phyloP scores from a whole-genome alignment of 2,329 filamentous ascomycete species.

The Huntiella decipiens region DNA sequence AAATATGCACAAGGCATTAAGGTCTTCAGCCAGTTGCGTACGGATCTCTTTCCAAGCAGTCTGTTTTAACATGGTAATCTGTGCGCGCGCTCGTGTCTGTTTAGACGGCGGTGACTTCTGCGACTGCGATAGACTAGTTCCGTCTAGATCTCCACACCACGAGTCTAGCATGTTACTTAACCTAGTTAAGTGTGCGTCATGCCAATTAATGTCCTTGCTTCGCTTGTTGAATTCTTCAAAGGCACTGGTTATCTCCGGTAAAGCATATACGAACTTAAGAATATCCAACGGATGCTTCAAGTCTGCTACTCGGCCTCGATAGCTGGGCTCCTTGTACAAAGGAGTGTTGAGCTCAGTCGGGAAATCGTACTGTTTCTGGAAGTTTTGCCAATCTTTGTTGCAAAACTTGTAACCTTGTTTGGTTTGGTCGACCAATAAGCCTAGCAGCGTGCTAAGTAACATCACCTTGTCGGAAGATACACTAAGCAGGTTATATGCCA shows the following conservation, averaged over 20 bases:
- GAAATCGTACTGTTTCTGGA: conserved; percentile 16
- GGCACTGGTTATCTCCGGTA: conserved; percentile 22
- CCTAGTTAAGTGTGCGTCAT: conserved; percentile 21
- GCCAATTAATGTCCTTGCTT: conserved; percentile 14
- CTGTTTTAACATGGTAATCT: background rate
- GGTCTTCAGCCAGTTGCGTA: background rate
- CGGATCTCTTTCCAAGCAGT: conserved; percentile 2
- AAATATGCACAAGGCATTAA: background rate
- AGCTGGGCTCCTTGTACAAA: conserved; percentile 18
- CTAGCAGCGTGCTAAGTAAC: conserved; percentile 31
- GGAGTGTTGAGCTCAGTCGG: conserved; percentile 19
- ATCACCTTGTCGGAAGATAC: conserved; percentile 27
- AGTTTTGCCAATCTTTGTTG: conserved; percentile 20
- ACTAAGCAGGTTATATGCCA: conserved; percentile 39
- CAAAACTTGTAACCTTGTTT: conserved; percentile 36
- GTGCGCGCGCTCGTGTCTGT: background rate
- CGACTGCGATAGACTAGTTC: no score
- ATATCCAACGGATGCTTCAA: conserved; percentile 39
- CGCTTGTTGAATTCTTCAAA: conserved; percentile 15
- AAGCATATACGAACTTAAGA: conserved; percentile 36
- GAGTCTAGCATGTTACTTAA: conserved; percentile 20
- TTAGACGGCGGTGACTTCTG: background rate
- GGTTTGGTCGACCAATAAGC: conserved; percentile 35
- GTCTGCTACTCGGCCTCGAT: conserved; percentile 14
- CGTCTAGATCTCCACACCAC: background rate